Conservation (phyloP, 169 alveolate genomes). For the Plasmodium coatneyi region DNA sequence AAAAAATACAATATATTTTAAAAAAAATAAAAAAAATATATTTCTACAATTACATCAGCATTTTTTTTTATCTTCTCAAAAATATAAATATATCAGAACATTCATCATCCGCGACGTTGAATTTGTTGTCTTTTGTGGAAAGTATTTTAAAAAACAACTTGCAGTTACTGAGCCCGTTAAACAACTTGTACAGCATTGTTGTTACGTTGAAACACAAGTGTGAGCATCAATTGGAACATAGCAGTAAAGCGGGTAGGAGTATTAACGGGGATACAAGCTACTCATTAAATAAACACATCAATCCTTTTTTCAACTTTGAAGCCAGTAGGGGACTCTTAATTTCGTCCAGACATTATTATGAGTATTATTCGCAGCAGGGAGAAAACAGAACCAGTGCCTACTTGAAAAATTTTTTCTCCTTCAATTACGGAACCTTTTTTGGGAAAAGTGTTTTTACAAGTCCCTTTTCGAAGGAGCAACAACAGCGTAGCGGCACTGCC, state of each 20-base stretch:
- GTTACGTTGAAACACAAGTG: constrained; percentile 49
- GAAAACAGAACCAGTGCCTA: constrained; percentile 7
- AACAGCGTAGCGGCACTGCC: background rate
- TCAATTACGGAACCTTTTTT: constrained; percentile 10
- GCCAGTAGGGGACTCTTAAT: background rate
- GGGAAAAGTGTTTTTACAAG: background rate
- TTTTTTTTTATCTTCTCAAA: constrained; percentile 46
- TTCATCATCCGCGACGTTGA: constrained; percentile 23
- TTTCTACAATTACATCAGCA: constrained; percentile 54
- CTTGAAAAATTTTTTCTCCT: constrained; percentile 30
- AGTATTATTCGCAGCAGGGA: background rate
- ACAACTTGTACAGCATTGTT: constrained; percentile 46
- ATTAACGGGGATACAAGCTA: constrained; percentile 18
- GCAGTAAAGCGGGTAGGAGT: background rate
- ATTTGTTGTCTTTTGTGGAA: constrained; percentile 15
- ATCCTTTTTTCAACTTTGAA: constrained; percentile 6
- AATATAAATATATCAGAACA: constrained; percentile 65
- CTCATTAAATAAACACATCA: constrained; percentile 23
- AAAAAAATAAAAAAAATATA: constrained; percentile 61
- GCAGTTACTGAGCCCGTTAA: constrained; percentile 17
- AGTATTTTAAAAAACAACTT: constrained; percentile 31
- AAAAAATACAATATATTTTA: constrained; percentile 29
- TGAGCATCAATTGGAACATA: constrained; percentile 22
- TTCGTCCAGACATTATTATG: background rate
- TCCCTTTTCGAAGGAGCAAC: background rate